These are phyloP conservation scores for Ogataea zsoltii DNA, from an alignment of 805 yeast genomes.

Conservation along the genomic window DNA sequence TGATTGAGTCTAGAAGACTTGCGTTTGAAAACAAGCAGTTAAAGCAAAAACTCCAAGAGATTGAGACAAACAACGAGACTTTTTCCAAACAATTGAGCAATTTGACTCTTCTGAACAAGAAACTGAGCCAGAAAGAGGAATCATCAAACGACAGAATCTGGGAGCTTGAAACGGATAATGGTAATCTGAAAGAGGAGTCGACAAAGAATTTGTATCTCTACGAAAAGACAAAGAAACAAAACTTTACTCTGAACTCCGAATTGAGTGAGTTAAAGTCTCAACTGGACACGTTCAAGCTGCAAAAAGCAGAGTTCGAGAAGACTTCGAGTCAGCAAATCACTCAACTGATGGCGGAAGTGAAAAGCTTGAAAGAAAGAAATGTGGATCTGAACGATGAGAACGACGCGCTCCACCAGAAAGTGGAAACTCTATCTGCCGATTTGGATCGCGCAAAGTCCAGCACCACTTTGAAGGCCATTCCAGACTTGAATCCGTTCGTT, in stretches of 20 bases:
- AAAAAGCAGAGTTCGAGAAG: constrained; percentile 40
- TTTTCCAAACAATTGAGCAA: constrained; percentile 39
- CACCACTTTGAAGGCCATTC: constrained; percentile 18
- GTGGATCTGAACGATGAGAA: constrained; percentile 69
- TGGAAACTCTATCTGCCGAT: constrained; percentile 17
- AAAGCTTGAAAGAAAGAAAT: constrained; percentile 51
- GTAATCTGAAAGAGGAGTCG: constrained; percentile 43
- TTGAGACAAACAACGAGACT: constrained; percentile 44
- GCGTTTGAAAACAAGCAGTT: constrained; percentile 60
- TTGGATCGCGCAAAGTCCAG: constrained; percentile 17
- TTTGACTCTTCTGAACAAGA: constrained; percentile 33
- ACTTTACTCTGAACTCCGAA: constrained; percentile 23
- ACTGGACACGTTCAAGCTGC: constrained; percentile 46
- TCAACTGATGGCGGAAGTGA: constrained; percentile 42
- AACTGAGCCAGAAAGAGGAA: constrained; percentile 43
- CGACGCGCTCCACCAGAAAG: constrained; percentile 50
- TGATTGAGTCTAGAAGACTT: constrained; percentile 68
- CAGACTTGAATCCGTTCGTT: constrained; percentile 5
- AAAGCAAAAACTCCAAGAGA: constrained; percentile 42
- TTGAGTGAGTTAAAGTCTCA: constrained; percentile 44
- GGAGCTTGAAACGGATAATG: constrained; percentile 57
- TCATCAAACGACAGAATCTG: constrained; percentile 59
- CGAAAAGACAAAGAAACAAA: constrained; percentile 41
- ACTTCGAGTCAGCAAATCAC: constrained; percentile 40
- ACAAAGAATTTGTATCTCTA: constrained; percentile 41